phyloP scores from a whole-genome alignment of 78 protist genomes.

The Planoprotostelium fungivorum region DNA sequence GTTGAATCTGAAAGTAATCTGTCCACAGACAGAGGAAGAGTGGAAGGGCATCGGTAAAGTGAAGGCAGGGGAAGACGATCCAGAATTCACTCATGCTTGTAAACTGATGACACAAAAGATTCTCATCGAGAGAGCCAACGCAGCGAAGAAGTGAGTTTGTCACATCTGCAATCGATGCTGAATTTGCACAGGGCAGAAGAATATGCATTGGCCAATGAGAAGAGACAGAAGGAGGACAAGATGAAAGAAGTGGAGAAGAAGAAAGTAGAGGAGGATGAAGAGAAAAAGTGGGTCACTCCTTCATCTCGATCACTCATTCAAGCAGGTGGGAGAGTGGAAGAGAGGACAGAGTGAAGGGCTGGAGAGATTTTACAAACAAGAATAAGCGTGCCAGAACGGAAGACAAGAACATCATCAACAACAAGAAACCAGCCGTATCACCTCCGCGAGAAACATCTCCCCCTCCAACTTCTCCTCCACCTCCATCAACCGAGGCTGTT shows the following conservation, averaged over 20 bases:
- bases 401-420: neutral
- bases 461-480: too few relatives aligned
- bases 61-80: neutral
- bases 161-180: neutral
- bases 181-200: neutral
- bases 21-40: neutral
- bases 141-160: neutral
- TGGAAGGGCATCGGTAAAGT: neutral
- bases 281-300: too few relatives aligned
- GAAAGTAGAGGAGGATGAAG: neutral
- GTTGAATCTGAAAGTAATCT: neutral
- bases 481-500: too few relatives aligned
- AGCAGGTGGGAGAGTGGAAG: neutral
- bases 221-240: neutral
- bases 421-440: too few relatives aligned
- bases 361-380: neutral
- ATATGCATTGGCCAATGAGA: neutral
- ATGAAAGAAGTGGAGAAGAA: neutral
- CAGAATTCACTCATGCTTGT: neutral
- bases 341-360: neutral
- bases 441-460: too few relatives aligned
- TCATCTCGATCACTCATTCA: too few relatives aligned
- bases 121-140: neutral
- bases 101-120: neutral
- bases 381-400: neutral